A percentile compares a stretch with the other conserved stretches of the same genome.
Evolutionary conservation across 2,329 filamentous ascomycete genomes (phyloP).

Genomic region (Clarireedia monteithiana): DNA sequence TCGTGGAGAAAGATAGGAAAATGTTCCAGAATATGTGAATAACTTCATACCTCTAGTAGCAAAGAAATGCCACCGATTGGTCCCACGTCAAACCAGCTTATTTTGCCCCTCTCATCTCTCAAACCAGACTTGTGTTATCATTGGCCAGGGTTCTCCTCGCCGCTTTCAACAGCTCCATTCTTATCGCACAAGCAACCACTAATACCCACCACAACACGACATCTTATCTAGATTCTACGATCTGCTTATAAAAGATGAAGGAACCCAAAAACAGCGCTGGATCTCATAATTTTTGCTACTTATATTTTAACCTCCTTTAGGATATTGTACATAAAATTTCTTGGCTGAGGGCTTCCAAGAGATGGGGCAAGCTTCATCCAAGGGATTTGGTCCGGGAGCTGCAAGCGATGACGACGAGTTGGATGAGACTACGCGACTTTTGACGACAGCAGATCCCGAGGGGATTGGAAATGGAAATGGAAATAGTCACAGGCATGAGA

Average conservation of each 20-base stretch:
- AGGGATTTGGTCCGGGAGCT: not conserved
- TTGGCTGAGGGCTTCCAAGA: not conserved
- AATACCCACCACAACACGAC: not conserved
- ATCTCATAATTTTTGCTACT: not conserved
- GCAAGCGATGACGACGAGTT: not conserved
- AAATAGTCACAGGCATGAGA: not conserved
- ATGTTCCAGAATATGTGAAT: not conserved
- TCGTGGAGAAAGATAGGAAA: not conserved
- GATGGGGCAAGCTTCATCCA: slow-evolving; percentile 6
- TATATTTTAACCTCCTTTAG: not conserved
- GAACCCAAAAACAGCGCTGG: slow-evolving; percentile 4
- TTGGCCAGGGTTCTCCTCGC: not conserved
- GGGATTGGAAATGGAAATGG: not conserved
- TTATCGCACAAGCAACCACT: not conserved
- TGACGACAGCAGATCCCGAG: not conserved
- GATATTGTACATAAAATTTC: not conserved
- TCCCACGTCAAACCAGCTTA: no score
- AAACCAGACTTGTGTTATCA: not conserved
- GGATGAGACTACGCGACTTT: not conserved
- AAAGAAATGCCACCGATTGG: not conserved
- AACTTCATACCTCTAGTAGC: not conserved
- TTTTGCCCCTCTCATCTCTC: no score
- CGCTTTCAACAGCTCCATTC: not conserved
- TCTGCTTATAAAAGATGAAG: not conserved
- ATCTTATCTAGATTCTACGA: not conserved